Percentiles rank a stretch among this genome's conserved stretches.
phyloP scores from a whole-genome alignment of 208 protist genomes.

The Leishmania braziliensis region DNA sequence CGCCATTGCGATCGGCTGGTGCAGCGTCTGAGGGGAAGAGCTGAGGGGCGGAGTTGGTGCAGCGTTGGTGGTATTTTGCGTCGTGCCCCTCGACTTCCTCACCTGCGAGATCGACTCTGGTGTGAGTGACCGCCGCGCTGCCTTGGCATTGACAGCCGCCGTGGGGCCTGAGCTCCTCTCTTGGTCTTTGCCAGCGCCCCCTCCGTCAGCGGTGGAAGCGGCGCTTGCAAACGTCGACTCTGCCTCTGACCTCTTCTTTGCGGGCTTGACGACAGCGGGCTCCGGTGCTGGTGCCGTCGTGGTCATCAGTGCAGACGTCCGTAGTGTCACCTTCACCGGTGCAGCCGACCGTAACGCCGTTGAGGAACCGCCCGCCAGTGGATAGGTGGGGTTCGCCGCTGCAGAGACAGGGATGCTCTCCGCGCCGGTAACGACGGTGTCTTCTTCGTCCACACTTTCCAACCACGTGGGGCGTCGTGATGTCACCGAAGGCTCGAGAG shows the following conservation, averaged over 20 bases:
- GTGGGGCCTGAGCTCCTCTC: background rate
- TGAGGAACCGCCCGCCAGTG: background rate
- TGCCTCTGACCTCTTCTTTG: conserved; percentile 1
- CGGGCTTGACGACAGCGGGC: background rate
- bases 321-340: background rate
- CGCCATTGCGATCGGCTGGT: background rate
- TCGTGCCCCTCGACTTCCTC: background rate
- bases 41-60: background rate
- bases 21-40: conserved; percentile 4
- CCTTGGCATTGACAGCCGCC: background rate
- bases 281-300: background rate
- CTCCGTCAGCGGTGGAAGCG: background rate
- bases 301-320: background rate
- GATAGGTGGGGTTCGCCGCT: background rate
- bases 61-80: background rate
- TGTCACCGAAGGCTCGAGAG: background rate
- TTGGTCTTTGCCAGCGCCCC: background rate
- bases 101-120: background rate
- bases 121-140: background rate
- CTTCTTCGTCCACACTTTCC: conserved; percentile 5
- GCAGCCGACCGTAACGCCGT: background rate
- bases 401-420: background rate
- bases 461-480: conserved; percentile 4
- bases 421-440: background rate
- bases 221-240: background rate